Evolutionary conservation across 306 rosid species (phyloP), one percentile per base, ranked within the genome.

Genomic region (Sindora glabra): DNA sequence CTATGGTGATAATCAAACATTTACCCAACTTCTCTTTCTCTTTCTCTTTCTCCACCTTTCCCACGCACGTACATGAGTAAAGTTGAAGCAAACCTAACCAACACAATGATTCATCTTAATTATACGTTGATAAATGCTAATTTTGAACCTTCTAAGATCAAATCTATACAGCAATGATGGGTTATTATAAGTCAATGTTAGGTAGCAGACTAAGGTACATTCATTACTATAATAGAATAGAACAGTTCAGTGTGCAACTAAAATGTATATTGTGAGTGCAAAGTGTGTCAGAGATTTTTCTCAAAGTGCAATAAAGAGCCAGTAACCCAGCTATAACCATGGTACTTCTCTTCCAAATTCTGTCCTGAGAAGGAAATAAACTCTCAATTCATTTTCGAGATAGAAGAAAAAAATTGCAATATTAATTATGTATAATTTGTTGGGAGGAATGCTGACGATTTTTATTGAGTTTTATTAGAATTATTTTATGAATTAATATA

Each of bases 31-130:
- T 42, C 13, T 8, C 3, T n/a, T 13, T 32, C 17, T 21, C n/a
- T 4, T 49, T 0, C 38, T 38, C 30, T 0, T 23, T 45, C 38
- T 15, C 19, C 19, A 8, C 0, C 4, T 5, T 48, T 33, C 33
- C 22, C 57, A n/a, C 29, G 59, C 38, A 32, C 48, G 29, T 17
- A 45, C 37, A 46, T 32, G 56, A 68, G 62, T 50, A 75, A 59
- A 12, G 23, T 48, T n/a, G 21, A 55, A 34, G 11, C 58, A 41
- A 15, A 66, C 63, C 53, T 47, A 51, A 58, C 46, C 62, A 73
- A 68, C 79, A 73, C 68, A 57, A 77, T 68, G 70, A 42, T 73
- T 77, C 78, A 77, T 79, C 65, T 68, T 53, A 26, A 37, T 36
- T 53, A 26, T 45, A 44, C 5, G 26, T 61, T 40, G 44, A 34